Conservation (phyloP, 139 green algal species). For the Dunaliella sp. region DNA sequence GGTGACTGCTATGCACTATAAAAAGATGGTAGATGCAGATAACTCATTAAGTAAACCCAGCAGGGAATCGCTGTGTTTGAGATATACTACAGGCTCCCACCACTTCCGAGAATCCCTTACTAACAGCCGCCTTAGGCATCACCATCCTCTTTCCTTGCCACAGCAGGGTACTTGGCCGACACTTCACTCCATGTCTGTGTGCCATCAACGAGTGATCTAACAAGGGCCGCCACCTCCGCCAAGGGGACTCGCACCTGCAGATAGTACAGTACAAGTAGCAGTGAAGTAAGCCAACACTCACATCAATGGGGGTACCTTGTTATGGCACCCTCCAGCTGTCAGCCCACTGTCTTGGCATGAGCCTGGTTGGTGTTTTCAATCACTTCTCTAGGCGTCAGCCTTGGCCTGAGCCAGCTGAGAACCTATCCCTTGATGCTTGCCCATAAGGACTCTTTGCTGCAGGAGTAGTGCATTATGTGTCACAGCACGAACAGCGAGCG, state of each 20-base stretch:
- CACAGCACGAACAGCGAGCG: no score
- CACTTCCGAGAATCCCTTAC: no score
- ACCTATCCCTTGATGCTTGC: no score
- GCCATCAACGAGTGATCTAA: constrained; percentile 66
- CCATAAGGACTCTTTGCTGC: no score
- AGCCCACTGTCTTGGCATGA: neutral
- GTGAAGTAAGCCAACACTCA: neutral
- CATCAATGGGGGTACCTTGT: neutral
- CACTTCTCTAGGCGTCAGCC: neutral
- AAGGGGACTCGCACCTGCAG: constrained; percentile 72
- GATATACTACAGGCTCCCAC: no score
- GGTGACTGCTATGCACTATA: no score
- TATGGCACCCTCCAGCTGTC: neutral
- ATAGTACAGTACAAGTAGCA: neutral
- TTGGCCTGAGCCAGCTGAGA: neutral
- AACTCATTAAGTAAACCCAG: no score
- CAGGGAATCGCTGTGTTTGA: no score
- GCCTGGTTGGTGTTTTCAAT: neutral
- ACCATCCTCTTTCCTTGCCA: constrained; percentile 5
- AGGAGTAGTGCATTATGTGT: no score
- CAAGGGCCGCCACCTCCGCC: constrained; percentile 66
- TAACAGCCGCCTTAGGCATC: no score
- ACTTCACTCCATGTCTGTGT: constrained; percentile 71
- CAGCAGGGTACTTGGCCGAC: constrained; percentile 74
- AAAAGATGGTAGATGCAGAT: no score